These are phyloP conservation scores for Magnaporthiopsis incrustans DNA, from an alignment of 2,329 filamentous ascomycete species.

Conservation along the genomic window DNA sequence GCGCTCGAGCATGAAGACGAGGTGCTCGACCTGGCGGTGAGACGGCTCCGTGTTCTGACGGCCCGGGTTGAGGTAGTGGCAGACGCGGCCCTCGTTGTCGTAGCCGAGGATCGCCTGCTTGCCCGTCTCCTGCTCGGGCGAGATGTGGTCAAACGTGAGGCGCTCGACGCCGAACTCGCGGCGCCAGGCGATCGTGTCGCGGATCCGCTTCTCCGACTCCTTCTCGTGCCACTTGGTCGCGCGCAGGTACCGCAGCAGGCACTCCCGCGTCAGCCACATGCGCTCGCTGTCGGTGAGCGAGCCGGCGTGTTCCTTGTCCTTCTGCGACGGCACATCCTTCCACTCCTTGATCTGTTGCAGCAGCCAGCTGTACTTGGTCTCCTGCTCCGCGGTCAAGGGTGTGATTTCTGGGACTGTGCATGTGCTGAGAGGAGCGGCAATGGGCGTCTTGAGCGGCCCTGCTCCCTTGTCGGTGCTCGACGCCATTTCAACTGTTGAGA, in stretches of 20 bases:
- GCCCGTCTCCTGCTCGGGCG: slow-evolving; percentile 89
- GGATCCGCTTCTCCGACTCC: slow-evolving; percentile 71
- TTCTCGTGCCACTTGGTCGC: slow-evolving; percentile 83
- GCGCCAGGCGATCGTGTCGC: slow-evolving; percentile 77
- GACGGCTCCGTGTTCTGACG: slow-evolving; percentile 87
- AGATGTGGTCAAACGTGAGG: slow-evolving; percentile 79
- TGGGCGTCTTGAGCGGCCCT: slow-evolving; percentile 31
- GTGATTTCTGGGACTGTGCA: slow-evolving; percentile 49
- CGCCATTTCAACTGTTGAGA: background rate
- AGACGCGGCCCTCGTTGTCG: slow-evolving; percentile 78
- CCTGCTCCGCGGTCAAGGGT: slow-evolving; percentile 66
- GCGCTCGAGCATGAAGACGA: slow-evolving; percentile 93
- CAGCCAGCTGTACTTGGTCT: slow-evolving; percentile 72
- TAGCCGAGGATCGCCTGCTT: slow-evolving; percentile 89
- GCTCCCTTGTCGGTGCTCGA: background rate
- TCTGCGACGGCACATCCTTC: slow-evolving; percentile 53
- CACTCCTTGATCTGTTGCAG: slow-evolving; percentile 63
- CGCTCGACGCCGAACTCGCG: slow-evolving; percentile 79
- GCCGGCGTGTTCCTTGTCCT: slow-evolving; percentile 40
- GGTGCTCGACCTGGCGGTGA: slow-evolving; percentile 81
- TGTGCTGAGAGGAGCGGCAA: slow-evolving; percentile 47
- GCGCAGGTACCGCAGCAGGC: slow-evolving; percentile 83
- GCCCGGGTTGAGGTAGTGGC: slow-evolving; percentile 81
- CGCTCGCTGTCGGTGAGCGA: slow-evolving; percentile 72
- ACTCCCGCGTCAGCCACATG: slow-evolving; percentile 88